Conservation (phyloP, 495 filamentous ascomycete species). For the Talaromyces liani region DNA sequence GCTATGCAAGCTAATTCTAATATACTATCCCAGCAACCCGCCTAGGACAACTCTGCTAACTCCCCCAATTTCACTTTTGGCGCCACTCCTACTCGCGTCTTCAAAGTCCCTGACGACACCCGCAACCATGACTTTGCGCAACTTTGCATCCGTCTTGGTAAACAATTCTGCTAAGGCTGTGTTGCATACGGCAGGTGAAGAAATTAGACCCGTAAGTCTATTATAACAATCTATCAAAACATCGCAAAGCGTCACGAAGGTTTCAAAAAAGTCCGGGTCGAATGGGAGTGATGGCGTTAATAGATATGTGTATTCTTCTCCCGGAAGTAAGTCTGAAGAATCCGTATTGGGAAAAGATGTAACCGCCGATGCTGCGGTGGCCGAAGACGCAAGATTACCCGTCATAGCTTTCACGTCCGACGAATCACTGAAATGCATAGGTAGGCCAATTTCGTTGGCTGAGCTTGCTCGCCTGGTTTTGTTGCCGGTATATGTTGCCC, state of each 20-base stretch:
- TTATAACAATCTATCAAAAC: constrained; percentile 90
- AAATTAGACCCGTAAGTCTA: constrained; percentile 62
- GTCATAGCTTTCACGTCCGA: constrained; percentile 41
- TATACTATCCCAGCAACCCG: constrained; percentile 67
- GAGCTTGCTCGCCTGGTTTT: constrained; percentile 70
- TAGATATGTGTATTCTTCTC: constrained; percentile 83
- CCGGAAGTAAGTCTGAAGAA: constrained; percentile 46
- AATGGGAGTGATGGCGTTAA: constrained; percentile 91
- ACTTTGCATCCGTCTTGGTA: constrained; percentile 74
- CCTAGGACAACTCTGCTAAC: constrained; percentile 85
- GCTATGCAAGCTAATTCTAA: background rate
- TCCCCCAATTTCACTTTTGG: constrained; percentile 72
- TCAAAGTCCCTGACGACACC: constrained; percentile 89
- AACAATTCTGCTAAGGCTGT: constrained; percentile 70
- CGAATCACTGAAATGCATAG: constrained; percentile 47
- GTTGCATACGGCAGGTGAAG: constrained; percentile 56
- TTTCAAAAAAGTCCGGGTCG: constrained; percentile 95
- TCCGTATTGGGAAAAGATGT: constrained; percentile 42
- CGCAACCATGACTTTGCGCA: constrained; percentile 80
- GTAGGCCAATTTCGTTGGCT: constrained; percentile 56
- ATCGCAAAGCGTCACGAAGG: constrained; percentile 95
- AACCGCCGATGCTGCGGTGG: constrained; percentile 28
- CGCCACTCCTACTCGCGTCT: constrained; percentile 64
- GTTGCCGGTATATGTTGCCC: constrained; percentile 49
- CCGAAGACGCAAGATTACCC: constrained; percentile 30